Evolutionary conservation across 2,329 filamentous ascomycete genomes (phyloP).

Genomic region (Metarhizium robertsii): DNA sequence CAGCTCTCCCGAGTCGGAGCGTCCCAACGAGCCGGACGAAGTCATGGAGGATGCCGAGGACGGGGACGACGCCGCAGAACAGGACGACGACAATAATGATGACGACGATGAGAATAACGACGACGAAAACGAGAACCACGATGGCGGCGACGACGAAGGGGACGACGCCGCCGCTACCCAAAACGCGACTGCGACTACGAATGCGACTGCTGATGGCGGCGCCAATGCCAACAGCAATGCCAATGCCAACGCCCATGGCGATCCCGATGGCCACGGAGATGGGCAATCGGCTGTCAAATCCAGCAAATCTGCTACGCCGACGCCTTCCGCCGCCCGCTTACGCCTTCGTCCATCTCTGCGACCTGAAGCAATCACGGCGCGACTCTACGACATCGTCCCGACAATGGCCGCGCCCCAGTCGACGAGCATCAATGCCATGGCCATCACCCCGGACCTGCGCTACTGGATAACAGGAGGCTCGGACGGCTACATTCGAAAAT

Average conservation of each 20-base stretch:
- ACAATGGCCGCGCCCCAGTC: conserved; percentile 95
- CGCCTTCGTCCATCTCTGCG: conserved; percentile 52
- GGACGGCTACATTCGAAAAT: conserved; percentile 94
- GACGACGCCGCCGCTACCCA: conserved; percentile 13
- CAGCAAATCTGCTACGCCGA: conserved; percentile 20
- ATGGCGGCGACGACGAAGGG: conserved; percentile 30
- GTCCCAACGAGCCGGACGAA: conserved; percentile 42
- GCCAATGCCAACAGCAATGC: conserved; percentile 8
- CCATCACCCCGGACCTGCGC: conserved; percentile 85
- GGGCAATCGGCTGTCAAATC: conserved; percentile 3
- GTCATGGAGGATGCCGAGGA: conserved; percentile 44
- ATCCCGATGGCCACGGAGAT: conserved; percentile 3
- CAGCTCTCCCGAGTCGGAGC: conserved; percentile 24
- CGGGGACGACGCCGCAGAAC: conserved; percentile 27
- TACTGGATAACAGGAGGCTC: conserved; percentile 92
- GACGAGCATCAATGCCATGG: conserved; percentile 88
- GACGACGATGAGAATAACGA: conserved; percentile 25
- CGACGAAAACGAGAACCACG: conserved; percentile 27
- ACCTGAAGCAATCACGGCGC: conserved; percentile 68
- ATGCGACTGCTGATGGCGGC: conserved; percentile 8
- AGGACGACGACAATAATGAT: conserved; percentile 28
- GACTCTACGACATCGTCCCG: conserved; percentile 87
- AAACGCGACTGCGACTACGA: conserved; percentile 8
- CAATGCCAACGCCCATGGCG: conserved; percentile 5
- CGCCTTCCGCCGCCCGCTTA: conserved; percentile 8